These are phyloP conservation scores for Sistotremastrum suecicum DNA, from an alignment of 768 basidiomycete genomes.

Conservation along the genomic window DNA sequence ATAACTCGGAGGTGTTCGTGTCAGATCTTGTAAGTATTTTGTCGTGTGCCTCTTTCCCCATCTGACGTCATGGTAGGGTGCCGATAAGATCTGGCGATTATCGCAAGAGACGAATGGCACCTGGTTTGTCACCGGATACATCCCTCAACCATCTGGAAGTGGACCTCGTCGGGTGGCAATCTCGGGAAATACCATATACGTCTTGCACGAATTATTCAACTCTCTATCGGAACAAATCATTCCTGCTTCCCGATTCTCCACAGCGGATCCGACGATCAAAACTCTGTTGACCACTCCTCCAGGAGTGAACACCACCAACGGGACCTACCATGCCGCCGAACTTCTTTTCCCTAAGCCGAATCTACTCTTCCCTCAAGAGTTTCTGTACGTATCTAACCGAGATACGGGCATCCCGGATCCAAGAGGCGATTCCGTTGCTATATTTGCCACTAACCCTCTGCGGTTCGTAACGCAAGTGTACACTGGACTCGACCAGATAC, in stretches of 20 bases:
- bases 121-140: conserved; percentile 44
- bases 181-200: conserved; percentile 14
- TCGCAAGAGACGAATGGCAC: conserved; percentile 21
- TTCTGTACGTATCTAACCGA: conserved; percentile 57
- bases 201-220: conserved; percentile 40
- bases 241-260: conserved; percentile 28
- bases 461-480: conserved; percentile 38
- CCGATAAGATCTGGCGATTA: conserved; percentile 57
- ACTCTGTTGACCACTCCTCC: conserved; percentile 22
- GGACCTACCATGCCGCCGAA: conserved; percentile 40
- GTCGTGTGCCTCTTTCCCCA: neutral
- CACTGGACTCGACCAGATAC: conserved; percentile 48
- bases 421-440: conserved; percentile 49
- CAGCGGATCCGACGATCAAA: conserved; percentile 38
- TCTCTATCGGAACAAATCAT: conserved; percentile 46
- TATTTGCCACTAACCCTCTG: conserved; percentile 30
- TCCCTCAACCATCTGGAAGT: conserved; percentile 45
- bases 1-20: conserved; percentile 41
- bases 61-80: conserved; percentile 28
- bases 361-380: conserved; percentile 30
- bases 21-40: conserved; percentile 41
- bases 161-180: conserved; percentile 43
- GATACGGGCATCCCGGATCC: conserved; percentile 36
- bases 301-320: conserved; percentile 13
- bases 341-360: conserved; percentile 43